These are phyloP conservation scores for Penicillium fimorum DNA, from an alignment of 495 filamentous ascomycete genomes.

Conservation along the genomic window DNA sequence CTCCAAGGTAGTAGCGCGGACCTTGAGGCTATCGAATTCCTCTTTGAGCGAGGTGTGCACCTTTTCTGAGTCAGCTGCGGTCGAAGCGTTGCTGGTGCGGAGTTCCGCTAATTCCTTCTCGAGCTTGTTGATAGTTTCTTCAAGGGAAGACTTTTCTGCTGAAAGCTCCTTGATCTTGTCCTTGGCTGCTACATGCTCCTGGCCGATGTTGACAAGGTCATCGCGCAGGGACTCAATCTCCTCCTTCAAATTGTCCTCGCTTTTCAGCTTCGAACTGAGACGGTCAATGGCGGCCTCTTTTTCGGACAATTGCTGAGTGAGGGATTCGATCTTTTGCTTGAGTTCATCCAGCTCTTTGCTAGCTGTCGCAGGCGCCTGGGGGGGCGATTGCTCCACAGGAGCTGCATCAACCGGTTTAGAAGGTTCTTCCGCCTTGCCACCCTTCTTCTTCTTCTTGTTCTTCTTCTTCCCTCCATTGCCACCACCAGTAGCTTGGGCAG, in stretches of 20 bases:
- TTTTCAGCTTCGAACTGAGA: conserved; percentile 63
- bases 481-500: conserved; percentile 24
- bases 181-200: conserved; percentile 80
- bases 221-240: conserved; percentile 84
- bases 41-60: conserved; percentile 57
- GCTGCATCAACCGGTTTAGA: conserved; percentile 31
- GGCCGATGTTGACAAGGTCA: conserved; percentile 69
- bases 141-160: conserved; percentile 58
- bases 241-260: conserved; percentile 77
- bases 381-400: conserved; percentile 18
- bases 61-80: conserved; percentile 52
- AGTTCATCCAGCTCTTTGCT: conserved; percentile 41
- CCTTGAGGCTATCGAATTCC: conserved; percentile 74
- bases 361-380: conserved; percentile 6
- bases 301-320: conserved; percentile 63
- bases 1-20: conserved; percentile 65
- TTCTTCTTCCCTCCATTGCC: conserved; percentile 62
- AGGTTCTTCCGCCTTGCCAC: conserved; percentile 52
- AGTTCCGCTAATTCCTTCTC: conserved; percentile 63
- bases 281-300: conserved; percentile 70
- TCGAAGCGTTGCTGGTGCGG: conserved; percentile 51
- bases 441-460: conserved; percentile 90
- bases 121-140: conserved; percentile 62
- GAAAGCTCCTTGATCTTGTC: conserved; percentile 68
- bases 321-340: conserved; percentile 49